Percentiles rank a stretch among this genome's conserved stretches.
Evolutionary conservation across 23 red algal species (phyloP).

Genomic region (Gracilaria gracilis): DNA sequence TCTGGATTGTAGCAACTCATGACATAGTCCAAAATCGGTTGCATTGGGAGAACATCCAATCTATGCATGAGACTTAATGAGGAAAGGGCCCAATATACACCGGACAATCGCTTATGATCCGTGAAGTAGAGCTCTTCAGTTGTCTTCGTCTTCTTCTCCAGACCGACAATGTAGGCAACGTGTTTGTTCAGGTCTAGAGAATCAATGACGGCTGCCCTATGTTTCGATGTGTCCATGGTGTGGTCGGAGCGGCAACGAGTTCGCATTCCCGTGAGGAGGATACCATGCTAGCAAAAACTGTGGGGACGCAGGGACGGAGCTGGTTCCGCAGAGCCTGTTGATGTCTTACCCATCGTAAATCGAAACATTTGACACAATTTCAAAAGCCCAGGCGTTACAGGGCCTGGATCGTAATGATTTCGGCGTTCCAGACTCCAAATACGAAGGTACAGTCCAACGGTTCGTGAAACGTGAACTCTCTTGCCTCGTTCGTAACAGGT

Average conservation of each 20-base stretch:
- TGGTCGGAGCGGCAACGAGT: neutral
- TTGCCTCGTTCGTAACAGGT: no score
- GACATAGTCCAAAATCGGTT: conserved; percentile 69
- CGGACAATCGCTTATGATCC: conserved; percentile 87
- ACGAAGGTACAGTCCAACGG: no score
- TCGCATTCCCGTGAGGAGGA: no score
- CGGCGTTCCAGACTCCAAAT: no score
- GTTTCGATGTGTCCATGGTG: neutral
- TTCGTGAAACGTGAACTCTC: no score
- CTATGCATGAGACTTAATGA: conserved; percentile 76
- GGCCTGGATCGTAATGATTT: no score
- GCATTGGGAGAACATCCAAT: conserved; percentile 59
- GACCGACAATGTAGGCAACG: conserved; percentile 54
- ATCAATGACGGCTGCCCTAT: neutral
- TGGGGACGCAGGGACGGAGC: no score
- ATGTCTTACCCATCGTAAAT: no score
- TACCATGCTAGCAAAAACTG: no score
- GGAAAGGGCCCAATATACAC: conserved; percentile 93
- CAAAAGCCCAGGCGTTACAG: no score
- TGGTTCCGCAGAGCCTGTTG: no score
- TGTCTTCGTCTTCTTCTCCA: conserved; percentile 54
- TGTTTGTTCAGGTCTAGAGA: conserved; percentile 39
- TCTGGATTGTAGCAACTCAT: conserved; percentile 60
- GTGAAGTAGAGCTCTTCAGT: conserved; percentile 74
- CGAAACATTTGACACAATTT: no score